Evolutionary conservation across 371 early-diverging fungal species (phyloP).

Genomic region (Lichtheimia ramosa): DNA sequence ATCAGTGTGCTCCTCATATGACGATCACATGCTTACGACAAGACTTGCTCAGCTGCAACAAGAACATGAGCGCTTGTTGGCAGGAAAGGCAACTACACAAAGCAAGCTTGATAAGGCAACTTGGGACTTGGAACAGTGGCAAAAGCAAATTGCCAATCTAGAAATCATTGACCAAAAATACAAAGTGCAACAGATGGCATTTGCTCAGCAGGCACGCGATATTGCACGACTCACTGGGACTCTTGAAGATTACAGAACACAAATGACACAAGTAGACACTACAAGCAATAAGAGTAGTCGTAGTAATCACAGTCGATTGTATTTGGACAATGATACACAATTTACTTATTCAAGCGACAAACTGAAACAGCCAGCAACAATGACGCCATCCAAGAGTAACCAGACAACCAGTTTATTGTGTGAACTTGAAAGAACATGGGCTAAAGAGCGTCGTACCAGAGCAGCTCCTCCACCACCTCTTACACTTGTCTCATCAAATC

Average conservation of each 20-base stretch:
- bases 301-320: no score
- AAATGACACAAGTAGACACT: neutral
- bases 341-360: neutral
- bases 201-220: neutral
- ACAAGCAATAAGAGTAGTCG: no score
- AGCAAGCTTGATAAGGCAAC: conserved; percentile 1
- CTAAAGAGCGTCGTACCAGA: neutral
- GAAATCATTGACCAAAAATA: neutral
- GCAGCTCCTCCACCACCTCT: neutral
- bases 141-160: neutral
- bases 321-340: no score
- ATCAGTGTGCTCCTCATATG: neutral
- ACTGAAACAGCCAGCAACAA: neutral
- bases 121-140: conserved; percentile 3
- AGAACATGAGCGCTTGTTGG: conserved; percentile 5
- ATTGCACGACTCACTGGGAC: conserved; percentile 3
- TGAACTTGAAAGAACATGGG: conserved; percentile 7
- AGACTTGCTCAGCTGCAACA: neutral
- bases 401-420: conserved; percentile 3
- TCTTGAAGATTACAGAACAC: conserved; percentile 6
- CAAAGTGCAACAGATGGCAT: neutral
- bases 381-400: neutral
- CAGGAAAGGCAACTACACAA: conserved; percentile 5
- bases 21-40: neutral
- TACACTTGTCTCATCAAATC: neutral